These are phyloP conservation scores for Helianthus tuberosus DNA, from an alignment of 129 eudicot genomes.

Conservation along the genomic window DNA sequence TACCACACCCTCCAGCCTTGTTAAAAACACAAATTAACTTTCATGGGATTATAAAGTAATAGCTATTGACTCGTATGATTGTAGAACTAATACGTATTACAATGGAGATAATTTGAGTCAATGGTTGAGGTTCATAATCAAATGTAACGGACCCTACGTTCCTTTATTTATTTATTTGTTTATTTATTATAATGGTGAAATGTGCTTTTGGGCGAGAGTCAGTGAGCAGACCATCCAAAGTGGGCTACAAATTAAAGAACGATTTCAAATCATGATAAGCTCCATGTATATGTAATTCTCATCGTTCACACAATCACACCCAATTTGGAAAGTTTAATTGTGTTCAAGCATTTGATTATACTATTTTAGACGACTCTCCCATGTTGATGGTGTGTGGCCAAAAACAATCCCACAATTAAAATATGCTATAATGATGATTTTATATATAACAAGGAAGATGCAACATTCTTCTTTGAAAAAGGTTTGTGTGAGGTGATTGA, in stretches of 20 bases:
- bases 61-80: too few relatives aligned
- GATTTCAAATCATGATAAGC: slow-evolving; percentile 26
- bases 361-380: slow-evolving; percentile 14
- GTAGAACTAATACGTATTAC: background rate
- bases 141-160: slow-evolving; percentile 8
- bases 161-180: background rate
- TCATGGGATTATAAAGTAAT: too few relatives aligned
- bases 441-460: background rate
- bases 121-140: background rate
- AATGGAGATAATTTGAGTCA: slow-evolving; percentile 2
- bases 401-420: background rate
- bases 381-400: slow-evolving; percentile 22
- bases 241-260: slow-evolving; percentile 34
- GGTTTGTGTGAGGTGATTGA: too few relatives aligned
- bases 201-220: slow-evolving; percentile 21
- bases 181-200: slow-evolving; percentile 16
- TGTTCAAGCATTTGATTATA: slow-evolving; percentile 2
- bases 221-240: slow-evolving; percentile 36
- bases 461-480: too few relatives aligned
- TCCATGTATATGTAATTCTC: slow-evolving; percentile 17
- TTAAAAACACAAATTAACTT: too few relatives aligned
- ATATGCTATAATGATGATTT: background rate
- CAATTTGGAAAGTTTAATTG: slow-evolving; percentile 28
- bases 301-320: slow-evolving; percentile 32
- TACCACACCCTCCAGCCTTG: too few relatives aligned